Percentiles rank a stretch among this genome's conserved stretches.
Conservation (phyloP, 257 asterid genomes). For the Dorcoceras hygrometricum region DNA sequence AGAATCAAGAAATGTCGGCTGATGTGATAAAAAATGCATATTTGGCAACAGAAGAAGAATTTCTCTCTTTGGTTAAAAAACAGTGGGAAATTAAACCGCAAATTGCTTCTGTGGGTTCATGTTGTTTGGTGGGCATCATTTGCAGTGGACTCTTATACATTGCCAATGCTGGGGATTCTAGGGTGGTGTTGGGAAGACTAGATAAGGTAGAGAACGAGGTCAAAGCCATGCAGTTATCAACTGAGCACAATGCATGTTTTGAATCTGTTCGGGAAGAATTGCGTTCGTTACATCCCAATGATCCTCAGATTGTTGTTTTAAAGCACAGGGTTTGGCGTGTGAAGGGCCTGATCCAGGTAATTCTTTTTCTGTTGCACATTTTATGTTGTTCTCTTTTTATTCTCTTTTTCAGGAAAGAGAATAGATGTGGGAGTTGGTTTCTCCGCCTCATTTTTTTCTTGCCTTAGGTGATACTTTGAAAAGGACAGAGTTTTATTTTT, state of each 20-base stretch:
- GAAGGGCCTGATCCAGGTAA: slow-evolving; percentile 87
- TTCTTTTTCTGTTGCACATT: background rate
- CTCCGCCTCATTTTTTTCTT: background rate
- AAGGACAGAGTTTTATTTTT: background rate
- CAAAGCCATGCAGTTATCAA: slow-evolving; percentile 69
- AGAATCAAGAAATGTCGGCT: slow-evolving; percentile 68
- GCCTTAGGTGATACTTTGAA: background rate
- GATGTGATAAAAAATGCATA: slow-evolving; percentile 64
- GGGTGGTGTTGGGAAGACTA: slow-evolving; percentile 64
- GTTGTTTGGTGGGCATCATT: slow-evolving; percentile 73
- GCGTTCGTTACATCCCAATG: slow-evolving; percentile 65
- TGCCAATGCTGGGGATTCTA: slow-evolving; percentile 84
- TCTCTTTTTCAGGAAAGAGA: background rate
- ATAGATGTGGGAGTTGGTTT: background rate
- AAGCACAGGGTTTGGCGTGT: slow-evolving; percentile 90
- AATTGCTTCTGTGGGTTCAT: slow-evolving; percentile 82
- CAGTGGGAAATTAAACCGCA: slow-evolving; percentile 69
- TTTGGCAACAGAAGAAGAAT: slow-evolving; percentile 76
- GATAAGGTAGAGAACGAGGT: slow-evolving; percentile 42
- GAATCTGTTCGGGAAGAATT: slow-evolving; percentile 70
- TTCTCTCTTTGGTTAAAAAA: slow-evolving; percentile 56
- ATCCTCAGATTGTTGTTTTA: slow-evolving; percentile 66
- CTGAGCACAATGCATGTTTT: slow-evolving; percentile 68
- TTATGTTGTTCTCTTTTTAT: background rate
- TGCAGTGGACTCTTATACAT: slow-evolving; percentile 59